These are phyloP conservation scores for Rhizoclosmatium sp. DNA, from an alignment of 192 early-diverging fungal species.

Conservation along the genomic window DNA sequence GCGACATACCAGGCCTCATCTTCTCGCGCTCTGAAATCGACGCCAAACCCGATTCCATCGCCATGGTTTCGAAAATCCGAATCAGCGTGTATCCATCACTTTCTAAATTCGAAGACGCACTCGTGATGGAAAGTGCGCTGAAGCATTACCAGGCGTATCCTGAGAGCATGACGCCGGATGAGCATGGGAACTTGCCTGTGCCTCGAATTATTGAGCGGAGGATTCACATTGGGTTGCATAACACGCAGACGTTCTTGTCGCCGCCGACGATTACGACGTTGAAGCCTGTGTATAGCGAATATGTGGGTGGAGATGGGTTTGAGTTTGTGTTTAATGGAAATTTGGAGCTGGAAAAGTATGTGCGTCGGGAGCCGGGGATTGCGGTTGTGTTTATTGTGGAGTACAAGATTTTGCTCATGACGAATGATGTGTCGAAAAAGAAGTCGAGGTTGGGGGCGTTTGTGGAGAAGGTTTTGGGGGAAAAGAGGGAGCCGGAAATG, in stretches of 20 bases:
- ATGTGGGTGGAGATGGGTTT: conserved; percentile 36
- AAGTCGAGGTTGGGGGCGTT: conserved; percentile 39
- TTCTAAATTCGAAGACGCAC: conserved; percentile 40
- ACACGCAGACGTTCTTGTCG: conserved; percentile 51
- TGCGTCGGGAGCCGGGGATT: conserved; percentile 35
- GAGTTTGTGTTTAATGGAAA: conserved; percentile 50
- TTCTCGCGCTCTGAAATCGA: conserved; percentile 26
- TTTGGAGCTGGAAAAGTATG: conserved; percentile 43
- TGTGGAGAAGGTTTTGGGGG: conserved; percentile 31
- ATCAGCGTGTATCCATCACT: conserved; percentile 44
- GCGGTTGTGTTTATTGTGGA: conserved; percentile 59
- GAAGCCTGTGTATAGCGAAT: conserved; percentile 35
- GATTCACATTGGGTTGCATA: conserved; percentile 61
- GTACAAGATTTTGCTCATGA: conserved; percentile 49
- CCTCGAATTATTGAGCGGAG: conserved; percentile 53
- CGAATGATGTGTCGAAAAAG: conserved; percentile 35
- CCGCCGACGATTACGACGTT: conserved; percentile 46
- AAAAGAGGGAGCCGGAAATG: conserved; percentile 1
- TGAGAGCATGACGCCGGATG: conserved; percentile 35
- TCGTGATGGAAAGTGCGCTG: conserved; percentile 31
- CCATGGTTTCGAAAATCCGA: conserved; percentile 34
- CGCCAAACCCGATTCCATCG: not conserved
- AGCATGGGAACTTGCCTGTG: conserved; percentile 28
- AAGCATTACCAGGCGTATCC: conserved; percentile 29
- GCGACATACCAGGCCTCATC: conserved; percentile 48